These are phyloP conservation scores for Patellifolia procumbens DNA, from an alignment of 179 eudicot species.

Conservation along the genomic window DNA sequence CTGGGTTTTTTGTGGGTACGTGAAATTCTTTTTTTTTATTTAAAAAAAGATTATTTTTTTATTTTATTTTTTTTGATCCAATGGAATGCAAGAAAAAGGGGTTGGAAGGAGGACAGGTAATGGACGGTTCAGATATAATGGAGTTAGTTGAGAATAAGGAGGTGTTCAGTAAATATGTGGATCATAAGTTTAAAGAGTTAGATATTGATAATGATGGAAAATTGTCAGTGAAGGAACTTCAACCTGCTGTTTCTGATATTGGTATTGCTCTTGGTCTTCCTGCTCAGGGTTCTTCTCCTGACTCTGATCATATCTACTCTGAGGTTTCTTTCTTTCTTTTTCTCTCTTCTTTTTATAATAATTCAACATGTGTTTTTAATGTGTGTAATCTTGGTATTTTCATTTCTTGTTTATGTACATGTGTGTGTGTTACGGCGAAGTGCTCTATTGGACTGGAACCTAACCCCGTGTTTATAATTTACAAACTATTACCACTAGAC, in stretches of 20 bases:
- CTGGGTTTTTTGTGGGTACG: conserved; percentile 7
- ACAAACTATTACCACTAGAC: too few relatives aligned
- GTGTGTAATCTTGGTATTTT: background rate
- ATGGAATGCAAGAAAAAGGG: conserved; percentile 29
- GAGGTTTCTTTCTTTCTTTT: conserved; percentile 49
- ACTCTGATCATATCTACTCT: conserved; percentile 78
- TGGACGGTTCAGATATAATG: conserved; percentile 88
- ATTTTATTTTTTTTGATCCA: background rate
- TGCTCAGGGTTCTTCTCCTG: conserved; percentile 59
- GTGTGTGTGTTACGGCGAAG: background rate
- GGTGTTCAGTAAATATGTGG: conserved; percentile 58
- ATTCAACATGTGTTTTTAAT: too few relatives aligned
- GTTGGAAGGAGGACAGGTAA: conserved; percentile 38
- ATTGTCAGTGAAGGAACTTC: conserved; percentile 71
- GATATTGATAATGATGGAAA: conserved; percentile 70
- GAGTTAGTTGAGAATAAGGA: conserved; percentile 77
- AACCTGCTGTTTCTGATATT: conserved; percentile 78
- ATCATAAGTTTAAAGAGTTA: conserved; percentile 71
- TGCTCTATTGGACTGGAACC: too few relatives aligned
- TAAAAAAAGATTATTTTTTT: background rate
- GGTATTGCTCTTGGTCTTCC: conserved; percentile 91
- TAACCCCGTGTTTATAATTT: too few relatives aligned
- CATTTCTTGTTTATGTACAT: background rate
- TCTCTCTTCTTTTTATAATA: background rate
- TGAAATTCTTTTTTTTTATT: background rate